Conservation (phyloP, 2,329 filamentous ascomycete species). For the Penicillium nordicum region DNA sequence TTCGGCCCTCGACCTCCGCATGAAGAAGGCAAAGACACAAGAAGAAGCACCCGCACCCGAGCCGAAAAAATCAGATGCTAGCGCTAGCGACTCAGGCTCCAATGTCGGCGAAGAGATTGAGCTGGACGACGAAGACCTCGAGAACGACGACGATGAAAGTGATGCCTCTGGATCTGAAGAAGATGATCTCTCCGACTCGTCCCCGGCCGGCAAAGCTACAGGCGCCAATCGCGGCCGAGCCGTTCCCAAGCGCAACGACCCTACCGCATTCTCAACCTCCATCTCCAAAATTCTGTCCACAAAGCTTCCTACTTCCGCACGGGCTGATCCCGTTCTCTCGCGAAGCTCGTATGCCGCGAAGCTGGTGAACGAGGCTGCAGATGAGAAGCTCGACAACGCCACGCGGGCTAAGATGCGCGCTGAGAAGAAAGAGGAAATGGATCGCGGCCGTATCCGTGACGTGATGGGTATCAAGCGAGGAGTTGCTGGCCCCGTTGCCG, state of each 20-base stretch:
- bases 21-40: slow-evolving; percentile 20
- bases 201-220: slow-evolving; percentile 40
- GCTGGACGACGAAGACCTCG: slow-evolving; percentile 26
- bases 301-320: slow-evolving; percentile 77
- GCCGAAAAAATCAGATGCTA: slow-evolving; percentile 18
- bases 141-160: slow-evolving; percentile 35
- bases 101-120: slow-evolving; percentile 30
- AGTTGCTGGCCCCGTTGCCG: slow-evolving; percentile 54
- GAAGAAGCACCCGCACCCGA: slow-evolving; percentile 9
- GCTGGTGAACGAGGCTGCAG: slow-evolving; percentile 67
- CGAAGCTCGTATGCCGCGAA: slow-evolving; percentile 73
- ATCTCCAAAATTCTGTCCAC: slow-evolving; percentile 89
- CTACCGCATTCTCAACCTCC: slow-evolving; percentile 83
- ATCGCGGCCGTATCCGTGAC: slow-evolving; percentile 85
- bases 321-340: slow-evolving; percentile 85
- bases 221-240: slow-evolving; percentile 37
- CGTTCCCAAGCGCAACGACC: slow-evolving; percentile 78
- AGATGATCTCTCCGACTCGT: slow-evolving; percentile 35
- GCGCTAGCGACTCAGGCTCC: slow-evolving; percentile 24
- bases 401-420: slow-evolving; percentile 74
- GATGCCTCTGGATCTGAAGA: slow-evolving; percentile 42
- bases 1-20: background rate
- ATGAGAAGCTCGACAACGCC: slow-evolving; percentile 75
- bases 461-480: slow-evolving; percentile 64
- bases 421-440: slow-evolving; percentile 72